Evolutionary conservation across 352 stramenopile species (phyloP), one percentile per base, ranked within the genome.

Genomic region (Pythium aristosporum): DNA sequence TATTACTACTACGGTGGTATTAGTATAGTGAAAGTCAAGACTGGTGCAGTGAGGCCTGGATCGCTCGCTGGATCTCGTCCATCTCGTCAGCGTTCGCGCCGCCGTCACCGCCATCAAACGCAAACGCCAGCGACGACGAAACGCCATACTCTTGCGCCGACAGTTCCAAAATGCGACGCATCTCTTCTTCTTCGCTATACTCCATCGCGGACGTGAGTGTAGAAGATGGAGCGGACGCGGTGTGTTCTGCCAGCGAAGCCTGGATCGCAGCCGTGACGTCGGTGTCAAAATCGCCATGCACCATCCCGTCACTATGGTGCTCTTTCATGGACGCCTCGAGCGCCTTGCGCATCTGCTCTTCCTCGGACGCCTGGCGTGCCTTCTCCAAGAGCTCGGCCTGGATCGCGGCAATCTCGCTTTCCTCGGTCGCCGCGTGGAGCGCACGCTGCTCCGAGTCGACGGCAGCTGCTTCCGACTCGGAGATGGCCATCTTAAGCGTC

Each of bases 41-140:
- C 56, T 85, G 72, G 47, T 85, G 62, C 41, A 94, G 60, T 21
- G 86, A 94, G 20, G 80, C 81, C 57, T 92, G 83, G 48, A 94
- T 92, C n/a, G 86, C 86, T 28, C 75, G 82, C 51, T 92, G 86
- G 23, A 94, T 71, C 49, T 91, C 83, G 49, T 91, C 84, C 67
- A 88, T 80, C 51, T 91, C 80, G 61, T 94, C 86, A 28, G 63
- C 74, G 39, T 80, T 50, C 1, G 60, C 69, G 1, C 34, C 50
- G 9, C 74, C 69, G 1, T 21, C 50, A 5, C 74, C 32, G 18
- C 37, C 18, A n/a, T 57, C 48, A 10, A 54, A 64, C 1, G 37
- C 44, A 52, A 68, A 65, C 21, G 13, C 47, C n/a, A 67, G 13
- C 18, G 25, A 28, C 11, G 49, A 42, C 25, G 62, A 53, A 0